Conservation (phyloP, 2,329 filamentous ascomycete genomes). For the Eurotiales sp. region DNA sequence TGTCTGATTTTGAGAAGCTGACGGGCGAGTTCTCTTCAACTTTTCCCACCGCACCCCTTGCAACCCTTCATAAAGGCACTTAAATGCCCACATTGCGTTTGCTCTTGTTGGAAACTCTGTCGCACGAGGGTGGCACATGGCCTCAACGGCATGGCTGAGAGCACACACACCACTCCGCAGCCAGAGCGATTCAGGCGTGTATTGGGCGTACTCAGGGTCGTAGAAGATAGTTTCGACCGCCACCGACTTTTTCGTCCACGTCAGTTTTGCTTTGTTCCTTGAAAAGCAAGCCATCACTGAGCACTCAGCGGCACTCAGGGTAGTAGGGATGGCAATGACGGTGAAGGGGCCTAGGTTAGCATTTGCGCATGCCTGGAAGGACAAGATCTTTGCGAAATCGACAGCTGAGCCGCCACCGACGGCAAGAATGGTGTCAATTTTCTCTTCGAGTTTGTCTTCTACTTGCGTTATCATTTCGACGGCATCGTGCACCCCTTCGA, state of each 20-base stretch:
- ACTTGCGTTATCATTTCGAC: constrained; percentile 29
- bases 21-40: too few relatives aligned
- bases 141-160: constrained; percentile 55
- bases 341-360: constrained; percentile 33
- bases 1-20: too few relatives aligned
- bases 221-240: constrained; percentile 51
- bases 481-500: constrained; percentile 17
- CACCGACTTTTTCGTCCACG: constrained; percentile 41
- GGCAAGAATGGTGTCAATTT: constrained; percentile 53
- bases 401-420: constrained; percentile 56
- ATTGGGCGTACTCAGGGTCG: constrained; percentile 48
- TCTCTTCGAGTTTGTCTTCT: constrained; percentile 34
- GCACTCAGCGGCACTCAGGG: constrained; percentile 53
- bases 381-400: constrained; percentile 49
- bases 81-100: constrained; percentile 44
- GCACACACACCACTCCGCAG: constrained; percentile 52
- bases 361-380: constrained; percentile 37
- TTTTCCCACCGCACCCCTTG: too few relatives aligned
- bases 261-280: constrained; percentile 46
- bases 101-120: constrained; percentile 50
- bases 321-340: constrained; percentile 49
- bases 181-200: constrained; percentile 51
- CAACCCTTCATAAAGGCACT: constrained; percentile 46
- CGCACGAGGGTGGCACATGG: constrained; percentile 51
- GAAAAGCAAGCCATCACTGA: constrained; percentile 53